Conservation (phyloP, 73 alveolate species). For the Paramecium octaurelia region DNA sequence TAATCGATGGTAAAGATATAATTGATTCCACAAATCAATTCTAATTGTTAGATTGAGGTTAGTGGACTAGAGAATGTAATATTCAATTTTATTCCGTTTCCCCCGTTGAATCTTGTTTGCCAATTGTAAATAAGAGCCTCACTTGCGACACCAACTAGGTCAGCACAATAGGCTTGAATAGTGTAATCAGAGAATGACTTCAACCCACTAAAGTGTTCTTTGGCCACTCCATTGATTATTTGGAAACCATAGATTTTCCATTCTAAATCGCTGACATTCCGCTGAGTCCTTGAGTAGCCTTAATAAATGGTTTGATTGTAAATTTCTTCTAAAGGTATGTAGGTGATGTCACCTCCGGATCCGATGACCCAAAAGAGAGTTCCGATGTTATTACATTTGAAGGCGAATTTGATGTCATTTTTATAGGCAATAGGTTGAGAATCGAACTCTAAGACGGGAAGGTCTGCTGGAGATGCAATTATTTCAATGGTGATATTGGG, state of each 20-base stretch:
- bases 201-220: constrained; percentile 9
- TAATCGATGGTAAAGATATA: not conserved
- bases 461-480: not conserved
- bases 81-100: constrained; percentile 8
- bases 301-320: not conserved
- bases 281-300: not conserved
- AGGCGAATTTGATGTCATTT: not conserved
- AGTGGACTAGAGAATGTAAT: not conserved
- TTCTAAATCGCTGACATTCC: constrained; percentile 6
- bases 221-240: not conserved
- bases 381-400: not conserved
- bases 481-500: not conserved
- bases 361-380: constrained; percentile 36
- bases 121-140: not conserved
- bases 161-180: not conserved
- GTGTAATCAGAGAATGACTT: not conserved
- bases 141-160: not conserved
- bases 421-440: not conserved
- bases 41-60: not conserved
- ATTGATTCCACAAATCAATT: constrained; percentile 26
- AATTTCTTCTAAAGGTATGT: not conserved
- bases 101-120: constrained; percentile 26
- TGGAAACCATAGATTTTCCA: constrained; percentile 1
- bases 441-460: not conserved
- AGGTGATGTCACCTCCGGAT: not conserved